Evolutionary conservation across 139 green algal genomes (phyloP).

Genomic region (Chlorella ohadii): DNA sequence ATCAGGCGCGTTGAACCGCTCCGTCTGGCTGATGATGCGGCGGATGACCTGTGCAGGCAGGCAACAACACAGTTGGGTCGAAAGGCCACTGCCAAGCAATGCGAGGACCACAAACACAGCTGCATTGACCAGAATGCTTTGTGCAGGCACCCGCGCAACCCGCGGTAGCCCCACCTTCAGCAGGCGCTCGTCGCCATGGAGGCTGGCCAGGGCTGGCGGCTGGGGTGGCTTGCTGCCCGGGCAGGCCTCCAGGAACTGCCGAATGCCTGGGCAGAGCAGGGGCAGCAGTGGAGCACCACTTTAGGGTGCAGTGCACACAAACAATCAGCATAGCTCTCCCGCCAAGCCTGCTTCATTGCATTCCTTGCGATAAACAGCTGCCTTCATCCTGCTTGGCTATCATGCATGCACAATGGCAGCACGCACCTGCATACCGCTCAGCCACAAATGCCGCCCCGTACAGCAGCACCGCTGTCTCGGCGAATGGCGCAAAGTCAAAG

Average conservation of each 20-base stretch:
- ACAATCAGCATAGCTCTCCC: no score
- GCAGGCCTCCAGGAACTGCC: constrained; percentile 65
- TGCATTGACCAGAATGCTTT: no score
- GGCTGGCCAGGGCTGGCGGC: not conserved
- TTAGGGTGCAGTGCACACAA: no score
- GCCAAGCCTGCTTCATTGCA: no score
- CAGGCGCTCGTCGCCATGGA: constrained; percentile 62
- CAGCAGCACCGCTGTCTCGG: constrained; percentile 64
- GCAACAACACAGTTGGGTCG: no score
- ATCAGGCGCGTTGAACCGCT: constrained; percentile 64
- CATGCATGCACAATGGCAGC: no score
- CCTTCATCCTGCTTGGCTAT: no score
- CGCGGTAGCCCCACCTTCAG: constrained; percentile 31
- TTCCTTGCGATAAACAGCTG: no score
- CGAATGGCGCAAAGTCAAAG: constrained; percentile 77
- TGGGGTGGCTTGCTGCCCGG: not conserved
- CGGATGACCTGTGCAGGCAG: constrained; percentile 55
- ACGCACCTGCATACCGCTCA: constrained; percentile 67
- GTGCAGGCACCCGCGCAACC: no score
- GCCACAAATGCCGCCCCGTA: constrained; percentile 84
- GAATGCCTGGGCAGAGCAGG: constrained; percentile 53
- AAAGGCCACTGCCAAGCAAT: no score
- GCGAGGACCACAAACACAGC: no score
- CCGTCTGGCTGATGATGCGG: constrained; percentile 61
- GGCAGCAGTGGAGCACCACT: no score